phyloP scores from a whole-genome alignment of 257 asterid genomes.

The Capsicum rhomboideum region DNA sequence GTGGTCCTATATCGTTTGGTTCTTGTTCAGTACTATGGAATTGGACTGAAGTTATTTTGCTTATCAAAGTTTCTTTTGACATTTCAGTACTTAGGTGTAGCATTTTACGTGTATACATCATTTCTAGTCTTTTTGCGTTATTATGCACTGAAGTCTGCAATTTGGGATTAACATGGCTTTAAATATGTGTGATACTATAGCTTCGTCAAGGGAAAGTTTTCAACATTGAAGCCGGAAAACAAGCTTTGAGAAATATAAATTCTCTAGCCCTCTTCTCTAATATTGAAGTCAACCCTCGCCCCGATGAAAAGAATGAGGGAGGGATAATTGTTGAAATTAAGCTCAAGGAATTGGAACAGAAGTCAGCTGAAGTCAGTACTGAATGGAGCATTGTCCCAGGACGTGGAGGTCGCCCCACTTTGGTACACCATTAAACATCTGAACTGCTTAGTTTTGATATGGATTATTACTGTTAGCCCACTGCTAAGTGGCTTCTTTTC shows the following conservation, averaged over 20 bases:
- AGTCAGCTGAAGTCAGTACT: constrained; percentile 95
- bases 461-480: neutral
- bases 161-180: constrained; percentile 7
- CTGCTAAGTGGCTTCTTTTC: constrained; percentile 14
- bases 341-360: constrained; percentile 93
- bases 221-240: constrained; percentile 93
- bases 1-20: neutral
- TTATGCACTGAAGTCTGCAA: neutral
- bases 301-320: constrained; percentile 94
- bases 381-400: constrained; percentile 99
- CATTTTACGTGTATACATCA: neutral
- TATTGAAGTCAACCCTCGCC: constrained; percentile 95
- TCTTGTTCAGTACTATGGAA: neutral
- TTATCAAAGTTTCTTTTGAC: neutral
- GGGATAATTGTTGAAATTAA: constrained; percentile 89
- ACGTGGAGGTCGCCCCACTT: constrained; percentile 90
- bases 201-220: constrained; percentile 84
- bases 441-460: neutral
- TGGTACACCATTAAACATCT: constrained; percentile 37
- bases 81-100: neutral
- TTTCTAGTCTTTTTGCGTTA: neutral
- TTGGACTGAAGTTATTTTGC: neutral
- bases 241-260: constrained; percentile 85
- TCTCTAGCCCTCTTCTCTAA: constrained; percentile 87
- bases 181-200: constrained; percentile 24